phyloP scores from a whole-genome alignment of 441 rosid genomes.

The Adansonia madagascariensis region DNA sequence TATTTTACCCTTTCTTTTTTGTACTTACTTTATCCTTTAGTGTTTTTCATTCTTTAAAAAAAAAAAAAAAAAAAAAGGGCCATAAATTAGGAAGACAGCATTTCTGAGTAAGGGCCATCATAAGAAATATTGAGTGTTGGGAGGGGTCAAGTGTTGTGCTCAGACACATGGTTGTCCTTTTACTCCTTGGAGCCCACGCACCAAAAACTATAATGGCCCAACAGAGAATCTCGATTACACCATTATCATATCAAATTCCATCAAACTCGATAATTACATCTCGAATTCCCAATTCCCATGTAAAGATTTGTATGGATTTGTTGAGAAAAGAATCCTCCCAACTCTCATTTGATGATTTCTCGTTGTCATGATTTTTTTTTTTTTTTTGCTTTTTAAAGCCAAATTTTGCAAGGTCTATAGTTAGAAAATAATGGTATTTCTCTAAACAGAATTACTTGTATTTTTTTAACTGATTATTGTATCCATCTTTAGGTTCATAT shows the following conservation, averaged over 20 bases:
- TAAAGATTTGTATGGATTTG: not conserved
- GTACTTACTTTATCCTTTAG: too few relatives aligned
- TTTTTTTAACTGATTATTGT: too few relatives aligned
- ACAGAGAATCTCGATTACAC: not conserved
- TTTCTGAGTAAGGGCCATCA: not conserved
- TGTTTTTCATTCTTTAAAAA: too few relatives aligned
- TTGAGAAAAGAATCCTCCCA: not conserved
- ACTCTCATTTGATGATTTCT: too few relatives aligned
- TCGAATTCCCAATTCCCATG: not conserved
- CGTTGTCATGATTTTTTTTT: too few relatives aligned
- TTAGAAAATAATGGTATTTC: too few relatives aligned
- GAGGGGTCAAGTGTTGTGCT: not conserved
- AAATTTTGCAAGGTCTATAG: too few relatives aligned
- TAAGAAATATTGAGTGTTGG: not conserved
- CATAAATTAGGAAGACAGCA: not conserved
- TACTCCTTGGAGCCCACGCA: not conserved
- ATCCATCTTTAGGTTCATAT: too few relatives aligned
- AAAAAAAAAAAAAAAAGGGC: not conserved
- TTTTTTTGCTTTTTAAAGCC: too few relatives aligned
- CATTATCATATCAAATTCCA: not conserved
- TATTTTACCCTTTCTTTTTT: too few relatives aligned
- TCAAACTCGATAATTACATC: not conserved
- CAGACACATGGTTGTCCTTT: slow-evolving; percentile 13
- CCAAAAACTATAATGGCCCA: not conserved
- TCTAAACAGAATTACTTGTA: too few relatives aligned